phyloP scores from a whole-genome alignment of 495 filamentous ascomycete genomes.

The Recurvomyces mirabilis region DNA sequence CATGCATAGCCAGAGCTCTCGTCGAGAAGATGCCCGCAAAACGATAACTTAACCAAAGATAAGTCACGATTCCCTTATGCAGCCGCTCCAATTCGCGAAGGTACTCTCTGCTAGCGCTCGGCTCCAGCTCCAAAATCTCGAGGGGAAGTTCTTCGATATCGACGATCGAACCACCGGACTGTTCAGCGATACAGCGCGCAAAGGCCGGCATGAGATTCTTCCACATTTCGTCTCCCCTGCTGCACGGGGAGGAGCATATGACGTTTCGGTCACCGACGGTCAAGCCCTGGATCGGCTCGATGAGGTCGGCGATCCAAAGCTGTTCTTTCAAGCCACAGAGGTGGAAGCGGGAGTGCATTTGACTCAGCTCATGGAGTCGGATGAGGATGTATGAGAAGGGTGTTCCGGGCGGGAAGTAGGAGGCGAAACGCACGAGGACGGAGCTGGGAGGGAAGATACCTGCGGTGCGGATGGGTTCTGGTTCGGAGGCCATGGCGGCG shows the following conservation, averaged over 20 bases:
- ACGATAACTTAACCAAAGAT: slow-evolving; percentile 71
- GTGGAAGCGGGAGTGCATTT: slow-evolving; percentile 55
- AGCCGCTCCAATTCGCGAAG: slow-evolving; percentile 57
- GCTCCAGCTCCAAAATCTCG: slow-evolving; percentile 27
- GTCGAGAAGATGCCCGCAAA: slow-evolving; percentile 69
- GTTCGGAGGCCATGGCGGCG: slow-evolving; percentile 48
- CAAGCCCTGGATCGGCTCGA: slow-evolving; percentile 53
- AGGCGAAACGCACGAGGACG: slow-evolving; percentile 58
- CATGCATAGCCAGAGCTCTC: slow-evolving; percentile 63
- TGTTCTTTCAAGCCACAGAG: slow-evolving; percentile 51
- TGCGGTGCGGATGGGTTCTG: slow-evolving; percentile 57
- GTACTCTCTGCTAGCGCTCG: slow-evolving; percentile 37
- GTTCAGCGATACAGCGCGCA: slow-evolving; percentile 55
- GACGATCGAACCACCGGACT: slow-evolving; percentile 53
- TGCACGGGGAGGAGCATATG: slow-evolving; percentile 58
- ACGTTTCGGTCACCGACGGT: slow-evolving; percentile 59
- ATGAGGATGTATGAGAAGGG: slow-evolving; percentile 68
- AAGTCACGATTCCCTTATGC: slow-evolving; percentile 72
- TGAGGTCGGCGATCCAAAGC: slow-evolving; percentile 53
- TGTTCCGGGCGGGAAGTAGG: slow-evolving; percentile 63
- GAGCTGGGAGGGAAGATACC: slow-evolving; percentile 58
- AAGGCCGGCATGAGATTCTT: slow-evolving; percentile 42
- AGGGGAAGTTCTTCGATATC: slow-evolving; percentile 39
- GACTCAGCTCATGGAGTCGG: slow-evolving; percentile 54
- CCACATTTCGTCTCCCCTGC: slow-evolving; percentile 30